Evolutionary conservation across 345 rosid genomes (phyloP), one percentile per base, ranked within the genome.

Genomic region (Pugionium dolabratum): DNA sequence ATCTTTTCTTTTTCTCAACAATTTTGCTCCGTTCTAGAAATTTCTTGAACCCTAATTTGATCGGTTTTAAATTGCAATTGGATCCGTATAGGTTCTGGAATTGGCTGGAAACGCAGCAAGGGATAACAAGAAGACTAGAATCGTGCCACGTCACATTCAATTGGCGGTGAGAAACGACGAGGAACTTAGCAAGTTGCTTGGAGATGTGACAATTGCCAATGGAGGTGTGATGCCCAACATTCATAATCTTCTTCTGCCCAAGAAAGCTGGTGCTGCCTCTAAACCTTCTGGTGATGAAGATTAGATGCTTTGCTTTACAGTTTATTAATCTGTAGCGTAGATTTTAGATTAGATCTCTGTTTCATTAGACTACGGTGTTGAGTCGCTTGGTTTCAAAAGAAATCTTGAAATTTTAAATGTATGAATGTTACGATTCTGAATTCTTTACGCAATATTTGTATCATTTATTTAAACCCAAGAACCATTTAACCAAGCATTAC

Each of bases 111-210:
- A 92, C 67, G 96, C 97, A 1, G 95, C 97, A 4, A 59, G 98
- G 9, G 96, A 91, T 77, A 91, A 91, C 72, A 89, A 89, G 90
- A 91, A 91, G 76, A 87, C 96, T 0, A 58, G 98, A 4, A 82
- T 91, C 5, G 98, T 91, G 4, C 98, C 98, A 1, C 88, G 98
- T 27, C 98, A 91, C 72, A 89, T 92, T 36, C 96, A 89, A 49
- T 66, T 89, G 0, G 98, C 96, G 0, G 96, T 92, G 59, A 87
- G 96, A 66, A 92, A 89, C 2, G 98, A 92, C 2, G 98, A 92
- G 72, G 98, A 92, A 37, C 76, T 92, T 2, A 40, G 44, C 44
- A 40, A 40, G 44, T 9, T 40, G n/a, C 44, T 40, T 9, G 44
- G 44, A 3, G 44, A 40, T 9, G 44, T 40, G n/a, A 40, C 44